Conservation (phyloP, 345 rosid genomes). For the Moringa oleifera region DNA sequence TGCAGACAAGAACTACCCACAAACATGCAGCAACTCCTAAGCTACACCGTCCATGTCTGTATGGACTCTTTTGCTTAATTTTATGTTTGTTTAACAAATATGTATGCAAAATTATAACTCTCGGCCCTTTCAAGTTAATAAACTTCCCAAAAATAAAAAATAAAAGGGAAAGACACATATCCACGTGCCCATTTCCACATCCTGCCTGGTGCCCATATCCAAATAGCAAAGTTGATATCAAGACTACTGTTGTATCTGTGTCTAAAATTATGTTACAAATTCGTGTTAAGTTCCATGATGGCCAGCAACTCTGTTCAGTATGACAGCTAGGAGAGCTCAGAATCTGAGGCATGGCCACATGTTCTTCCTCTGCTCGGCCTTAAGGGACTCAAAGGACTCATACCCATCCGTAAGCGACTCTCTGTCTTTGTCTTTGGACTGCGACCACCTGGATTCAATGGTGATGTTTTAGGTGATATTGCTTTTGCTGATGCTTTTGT, state of each 20-base stretch:
- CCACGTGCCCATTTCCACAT: too few species aligned
- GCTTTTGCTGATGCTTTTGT: slow-evolving; percentile 1
- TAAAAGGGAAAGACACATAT: too few species aligned
- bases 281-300: neutral
- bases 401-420: slow-evolving; percentile 13
- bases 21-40: too few species aligned
- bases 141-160: too few species aligned
- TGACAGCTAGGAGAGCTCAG: slow-evolving; percentile 19
- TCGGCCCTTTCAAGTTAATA: too few species aligned
- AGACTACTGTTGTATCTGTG: neutral
- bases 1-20: too few species aligned
- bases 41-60: too few species aligned
- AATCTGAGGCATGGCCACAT: slow-evolving; percentile 32
- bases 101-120: too few species aligned
- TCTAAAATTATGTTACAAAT: neutral
- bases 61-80: too few species aligned
- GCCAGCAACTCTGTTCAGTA: neutral
- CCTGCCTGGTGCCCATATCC: too few species aligned
- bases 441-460: slow-evolving; percentile 31
- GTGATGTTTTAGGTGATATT: slow-evolving; percentile 18
- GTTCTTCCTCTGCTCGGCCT: slow-evolving; percentile 30
- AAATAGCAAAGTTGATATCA: too few species aligned
- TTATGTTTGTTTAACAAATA: too few species aligned
- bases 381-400: slow-evolving; percentile 26
- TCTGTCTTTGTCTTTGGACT: slow-evolving; percentile 22